Evolutionary conservation across 1,284 basidiomycete species (phyloP), one percentile per base, ranked within the genome.

Genomic region (Cutaneotrichosporon sp.): DNA sequence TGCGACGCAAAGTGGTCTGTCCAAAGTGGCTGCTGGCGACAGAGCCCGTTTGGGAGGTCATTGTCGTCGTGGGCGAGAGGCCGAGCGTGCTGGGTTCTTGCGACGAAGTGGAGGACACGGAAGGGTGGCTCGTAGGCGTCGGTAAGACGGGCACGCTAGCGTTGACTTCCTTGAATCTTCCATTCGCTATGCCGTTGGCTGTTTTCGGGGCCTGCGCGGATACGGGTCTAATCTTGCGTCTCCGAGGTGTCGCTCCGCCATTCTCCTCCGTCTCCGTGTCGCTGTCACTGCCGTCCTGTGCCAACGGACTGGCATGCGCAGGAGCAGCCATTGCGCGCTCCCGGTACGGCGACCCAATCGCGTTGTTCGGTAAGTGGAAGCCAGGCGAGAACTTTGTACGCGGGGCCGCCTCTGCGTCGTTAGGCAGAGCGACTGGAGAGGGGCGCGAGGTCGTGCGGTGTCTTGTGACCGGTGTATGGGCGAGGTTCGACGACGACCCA

Each of bases 281-380:
- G 33, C 55, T 61, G 37, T 37, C 20, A 17, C 14, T 22, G 14
- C 35, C 10, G n/a, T 14, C 36, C 5, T 18, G 21, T 21, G 18
- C 21, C 20, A 37, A 34, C 13, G 34, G 21, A 7, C 20, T 22
- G 4, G 22, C 18, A 15, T 15, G 35, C 4, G 45, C 20, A 8
- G 26, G 26, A 30, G 26, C 26, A 30, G 21, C 34, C 18, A 37
- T 22, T n/a, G 47, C 56, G 43, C 36, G 26, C 26, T 30, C 26
- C 5, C 26, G 46, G 35, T 72, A 72, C 10, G 70, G 69, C 13
- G 70, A 72, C 1, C 62, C 60, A 13, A 65, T 62, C 2, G 66
- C 60, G 12, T 68, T 67, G 1, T 68, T 69, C 1, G 70, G 70
- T 5, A 72, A 48, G 45, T 72, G 70, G 45, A 69, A 72, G 2